phyloP scores from a whole-genome alignment of 352 stramenopile species.

The Aphanomyces astaci region DNA sequence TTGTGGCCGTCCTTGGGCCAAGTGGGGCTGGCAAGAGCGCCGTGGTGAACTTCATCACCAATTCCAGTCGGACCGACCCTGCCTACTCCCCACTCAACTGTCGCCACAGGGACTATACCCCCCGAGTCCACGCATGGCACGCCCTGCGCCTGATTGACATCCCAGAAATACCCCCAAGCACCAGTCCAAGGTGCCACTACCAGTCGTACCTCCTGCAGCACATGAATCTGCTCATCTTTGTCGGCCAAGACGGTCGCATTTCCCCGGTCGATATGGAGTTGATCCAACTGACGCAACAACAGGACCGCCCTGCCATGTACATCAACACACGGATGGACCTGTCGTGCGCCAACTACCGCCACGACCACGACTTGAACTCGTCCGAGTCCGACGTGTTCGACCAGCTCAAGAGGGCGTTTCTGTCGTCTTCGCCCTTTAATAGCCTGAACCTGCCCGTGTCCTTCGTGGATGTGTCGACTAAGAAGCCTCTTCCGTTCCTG shows the following conservation, averaged over 20 bases:
- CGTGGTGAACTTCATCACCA: constrained; percentile 17
- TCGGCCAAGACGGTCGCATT: constrained; percentile 11
- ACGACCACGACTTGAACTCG: constrained; percentile 8
- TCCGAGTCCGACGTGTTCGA: constrained; percentile 5
- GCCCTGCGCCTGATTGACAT: constrained; percentile 16
- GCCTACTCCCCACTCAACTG: constrained; percentile 15
- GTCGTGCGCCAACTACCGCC: constrained; percentile 12
- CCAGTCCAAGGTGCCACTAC: neutral
- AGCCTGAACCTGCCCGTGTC: too few relatives aligned
- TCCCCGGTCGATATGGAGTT: neutral
- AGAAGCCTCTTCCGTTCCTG: neutral
- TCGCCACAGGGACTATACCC: constrained; percentile 4
- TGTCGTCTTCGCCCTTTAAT: constrained; percentile 6
- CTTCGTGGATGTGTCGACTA: neutral
- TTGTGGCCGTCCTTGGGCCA: constrained; percentile 7
- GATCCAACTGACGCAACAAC: neutral
- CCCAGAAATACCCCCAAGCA: neutral
- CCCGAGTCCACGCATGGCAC: constrained; percentile 9
- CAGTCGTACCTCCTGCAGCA: neutral
- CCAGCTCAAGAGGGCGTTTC: neutral
- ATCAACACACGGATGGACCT: constrained; percentile 18
- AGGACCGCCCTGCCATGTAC: neutral
- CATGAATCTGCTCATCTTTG: constrained; percentile 18
- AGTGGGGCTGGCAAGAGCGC: constrained; percentile 18
- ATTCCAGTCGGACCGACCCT: neutral